phyloP scores from a whole-genome alignment of 1,139 yeast genomes.

The Saccharomyces hybrid region DNA sequence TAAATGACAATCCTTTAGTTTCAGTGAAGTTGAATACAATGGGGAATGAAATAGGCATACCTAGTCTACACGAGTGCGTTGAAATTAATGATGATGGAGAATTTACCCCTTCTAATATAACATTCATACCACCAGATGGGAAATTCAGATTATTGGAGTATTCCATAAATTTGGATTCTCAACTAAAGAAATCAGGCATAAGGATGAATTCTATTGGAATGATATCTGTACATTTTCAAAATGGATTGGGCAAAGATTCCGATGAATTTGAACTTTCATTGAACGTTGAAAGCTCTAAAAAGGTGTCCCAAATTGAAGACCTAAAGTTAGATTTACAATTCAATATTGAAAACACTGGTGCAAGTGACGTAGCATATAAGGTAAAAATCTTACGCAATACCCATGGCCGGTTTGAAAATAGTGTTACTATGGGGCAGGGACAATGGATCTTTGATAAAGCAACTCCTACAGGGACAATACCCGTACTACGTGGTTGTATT shows the following conservation, averaged over 20 bases:
- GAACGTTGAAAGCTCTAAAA: constrained; percentile 43
- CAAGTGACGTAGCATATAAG: constrained; percentile 11
- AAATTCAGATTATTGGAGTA: constrained; percentile 45
- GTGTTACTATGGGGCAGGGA: constrained; percentile 42
- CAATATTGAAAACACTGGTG: constrained; percentile 15
- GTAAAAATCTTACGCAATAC: constrained; percentile 25
- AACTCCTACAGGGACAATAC: constrained; percentile 57
- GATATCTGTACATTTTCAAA: constrained; percentile 51
- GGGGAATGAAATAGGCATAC: constrained; percentile 41
- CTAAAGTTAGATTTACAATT: constrained; percentile 46
- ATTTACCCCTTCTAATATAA: too few species aligned
- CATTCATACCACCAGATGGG: too few species aligned
- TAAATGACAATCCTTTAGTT: constrained; percentile 71
- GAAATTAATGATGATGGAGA: constrained; percentile 21
- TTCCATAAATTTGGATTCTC: constrained; percentile 42
- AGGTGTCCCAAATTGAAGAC: constrained; percentile 51
- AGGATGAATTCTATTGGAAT: constrained; percentile 40
- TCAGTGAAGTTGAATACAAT: constrained; percentile 45
- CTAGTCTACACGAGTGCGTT: constrained; percentile 39
- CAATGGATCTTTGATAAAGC: constrained; percentile 65
- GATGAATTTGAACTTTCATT: constrained; percentile 75
- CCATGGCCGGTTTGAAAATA: constrained; percentile 34
- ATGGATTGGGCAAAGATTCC: constrained; percentile 50
- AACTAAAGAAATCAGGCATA: constrained; percentile 3
- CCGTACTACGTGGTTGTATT: constrained; percentile 59